Percentiles rank a stretch among this genome's conserved stretches.
Evolutionary conservation across 306 rosid species (phyloP).

Genomic region (Fragaria nilgerrensis): DNA sequence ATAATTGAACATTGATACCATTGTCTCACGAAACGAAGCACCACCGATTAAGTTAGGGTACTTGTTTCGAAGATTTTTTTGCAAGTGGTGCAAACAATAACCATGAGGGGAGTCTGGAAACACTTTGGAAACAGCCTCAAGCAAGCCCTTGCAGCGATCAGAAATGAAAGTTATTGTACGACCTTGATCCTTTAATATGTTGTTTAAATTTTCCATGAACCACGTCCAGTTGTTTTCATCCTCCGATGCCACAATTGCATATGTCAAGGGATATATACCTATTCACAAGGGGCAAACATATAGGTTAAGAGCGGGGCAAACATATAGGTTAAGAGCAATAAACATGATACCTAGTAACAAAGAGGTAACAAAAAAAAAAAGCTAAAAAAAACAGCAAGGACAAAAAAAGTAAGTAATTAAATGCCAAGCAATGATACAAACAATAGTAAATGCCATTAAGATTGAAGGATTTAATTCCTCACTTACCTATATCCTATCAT

Average conservation of each 20-base stretch:
- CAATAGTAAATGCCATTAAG: no score
- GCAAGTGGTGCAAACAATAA: neutral
- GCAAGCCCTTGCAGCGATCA: neutral
- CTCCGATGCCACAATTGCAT: neutral
- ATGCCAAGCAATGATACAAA: no score
- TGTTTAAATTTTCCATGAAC: neutral
- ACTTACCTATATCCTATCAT: no score
- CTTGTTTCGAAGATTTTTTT: neutral
- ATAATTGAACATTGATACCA: neutral
- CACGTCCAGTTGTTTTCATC: neutral
- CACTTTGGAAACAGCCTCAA: neutral
- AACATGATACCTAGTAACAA: no score
- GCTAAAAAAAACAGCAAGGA: no score
- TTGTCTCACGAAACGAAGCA: neutral
- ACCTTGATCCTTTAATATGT: neutral
- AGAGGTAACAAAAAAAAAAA: no score
- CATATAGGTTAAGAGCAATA: no score
- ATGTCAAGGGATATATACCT: neutral
- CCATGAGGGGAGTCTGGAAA: neutral
- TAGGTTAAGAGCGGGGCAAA: no score
- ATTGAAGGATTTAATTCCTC: no score
- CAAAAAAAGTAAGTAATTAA: no score
- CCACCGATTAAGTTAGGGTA: neutral
- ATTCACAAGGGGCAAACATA: neutral
- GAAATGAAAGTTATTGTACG: neutral